Percentiles rank a stretch among this genome's conserved stretches.
Evolutionary conservation across 768 basidiomycete genomes (phyloP).

Genomic region (Russula foetens): DNA sequence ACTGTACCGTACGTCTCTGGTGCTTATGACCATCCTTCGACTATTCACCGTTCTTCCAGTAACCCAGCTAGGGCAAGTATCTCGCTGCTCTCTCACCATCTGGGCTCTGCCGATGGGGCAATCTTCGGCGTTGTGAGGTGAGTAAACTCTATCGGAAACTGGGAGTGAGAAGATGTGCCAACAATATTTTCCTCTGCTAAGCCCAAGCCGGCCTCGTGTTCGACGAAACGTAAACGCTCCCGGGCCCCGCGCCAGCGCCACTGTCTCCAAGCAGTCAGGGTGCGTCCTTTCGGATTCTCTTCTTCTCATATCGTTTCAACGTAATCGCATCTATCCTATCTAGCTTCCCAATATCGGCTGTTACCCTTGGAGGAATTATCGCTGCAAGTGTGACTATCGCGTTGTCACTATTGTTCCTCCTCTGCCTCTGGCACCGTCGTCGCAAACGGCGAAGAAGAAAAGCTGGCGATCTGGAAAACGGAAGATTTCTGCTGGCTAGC

Average conservation of each 20-base stretch:
- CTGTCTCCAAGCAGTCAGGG: not conserved
- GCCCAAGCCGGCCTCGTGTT: not conserved
- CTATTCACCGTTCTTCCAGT: not conserved
- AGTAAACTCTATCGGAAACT: not conserved
- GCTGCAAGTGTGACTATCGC: not conserved
- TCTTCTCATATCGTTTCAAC: not conserved
- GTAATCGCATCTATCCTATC: not conserved
- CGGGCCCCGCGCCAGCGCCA: not conserved
- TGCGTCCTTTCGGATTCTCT: not conserved
- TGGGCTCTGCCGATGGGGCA: not conserved
- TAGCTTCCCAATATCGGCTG: not conserved
- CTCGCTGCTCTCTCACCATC: not conserved
- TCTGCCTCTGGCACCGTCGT: not conserved
- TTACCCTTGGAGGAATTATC: not conserved
- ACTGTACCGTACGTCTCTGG: not conserved
- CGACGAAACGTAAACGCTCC: not conserved
- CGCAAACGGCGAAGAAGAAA: not conserved
- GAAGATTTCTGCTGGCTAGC: not conserved
- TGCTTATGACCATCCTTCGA: no score
- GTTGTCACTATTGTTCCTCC: not conserved
- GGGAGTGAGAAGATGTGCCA: no score
- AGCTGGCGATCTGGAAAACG: not conserved
- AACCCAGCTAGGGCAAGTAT: not conserved
- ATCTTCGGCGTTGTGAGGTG: not conserved
- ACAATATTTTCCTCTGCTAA: not conserved